These are phyloP conservation scores for Suillus bovinus DNA, from an alignment of 768 basidiomycete species.

Conservation along the genomic window DNA sequence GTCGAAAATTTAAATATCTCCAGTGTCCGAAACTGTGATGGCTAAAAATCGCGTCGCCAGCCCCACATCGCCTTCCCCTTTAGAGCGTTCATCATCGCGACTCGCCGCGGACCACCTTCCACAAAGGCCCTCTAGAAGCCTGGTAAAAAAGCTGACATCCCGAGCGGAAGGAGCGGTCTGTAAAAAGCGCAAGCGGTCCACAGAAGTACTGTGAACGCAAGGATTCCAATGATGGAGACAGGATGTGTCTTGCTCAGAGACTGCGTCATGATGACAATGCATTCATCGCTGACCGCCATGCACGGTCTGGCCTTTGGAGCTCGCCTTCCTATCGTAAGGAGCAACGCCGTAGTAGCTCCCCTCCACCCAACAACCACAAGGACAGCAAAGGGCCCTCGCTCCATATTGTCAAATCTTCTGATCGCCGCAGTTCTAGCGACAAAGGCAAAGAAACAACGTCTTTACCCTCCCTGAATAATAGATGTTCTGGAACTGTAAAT, in stretches of 20 bases:
- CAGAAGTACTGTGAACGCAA: constrained; percentile 1
- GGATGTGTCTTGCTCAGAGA: constrained; percentile 5
- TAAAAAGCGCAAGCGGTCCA: constrained; percentile 7
- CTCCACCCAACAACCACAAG: neutral
- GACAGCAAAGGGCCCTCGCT: neutral
- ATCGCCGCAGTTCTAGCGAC: neutral
- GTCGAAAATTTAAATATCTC: neutral
- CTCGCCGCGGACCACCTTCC: constrained; percentile 1
- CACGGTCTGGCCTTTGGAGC: neutral
- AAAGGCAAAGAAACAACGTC: neutral
- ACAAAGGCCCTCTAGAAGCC: constrained; percentile 1
- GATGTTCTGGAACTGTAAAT: neutral
- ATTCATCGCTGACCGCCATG: neutral
- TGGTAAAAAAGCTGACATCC: neutral
- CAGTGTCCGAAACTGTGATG: neutral
- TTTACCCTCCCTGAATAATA: neutral
- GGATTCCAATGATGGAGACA: neutral
- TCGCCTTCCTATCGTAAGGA: constrained; percentile 5
- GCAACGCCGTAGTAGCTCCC: neutral
- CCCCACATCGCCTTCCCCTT: neutral
- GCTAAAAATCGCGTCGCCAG: neutral
- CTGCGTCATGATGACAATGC: constrained; percentile 3
- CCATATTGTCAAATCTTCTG: neutral
- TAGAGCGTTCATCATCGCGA: constrained; percentile 6
- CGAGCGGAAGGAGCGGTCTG: constrained; percentile 4